Base-by-base conservation (phyloP, 1,284 basidiomycete genomes). In the Ganoderma lucidum region DNA sequence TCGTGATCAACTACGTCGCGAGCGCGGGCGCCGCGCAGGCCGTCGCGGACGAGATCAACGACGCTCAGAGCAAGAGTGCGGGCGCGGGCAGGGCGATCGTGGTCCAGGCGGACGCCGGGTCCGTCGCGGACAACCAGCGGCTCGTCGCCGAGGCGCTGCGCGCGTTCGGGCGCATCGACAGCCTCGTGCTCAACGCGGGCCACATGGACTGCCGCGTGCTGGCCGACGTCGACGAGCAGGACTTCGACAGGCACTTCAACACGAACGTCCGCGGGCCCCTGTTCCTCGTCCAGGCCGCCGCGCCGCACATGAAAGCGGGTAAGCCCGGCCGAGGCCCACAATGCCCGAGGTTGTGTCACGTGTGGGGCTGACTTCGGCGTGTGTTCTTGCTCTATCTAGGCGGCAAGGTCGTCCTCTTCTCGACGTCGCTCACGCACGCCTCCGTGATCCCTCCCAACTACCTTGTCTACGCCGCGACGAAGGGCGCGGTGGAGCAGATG, bases 401-500 rank as follows among this genome's bases (percentile, higher is more conserved):
- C 14, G 83, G 86, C 3, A 82, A 87, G 6, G 82, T 90, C 64
- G 83, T 90, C 64, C 87, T 89, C 77, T 83, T 89, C 76, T 88
- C 87, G 0, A 83, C 84, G 5, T 84, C 84, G 63, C 77, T 90
- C 65, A 85, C 86, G 4, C 75, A 73, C 15, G 80, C 83, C 9
- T 81, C 85, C 1, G 78, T 79, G 76, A 78, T 88, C 35, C 76
- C 81, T 2, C 83, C 88, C 1, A 85, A 85, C 68, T 82, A 83
- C 15, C 81, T 89, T 30, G 80, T 84, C 64, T 89, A 88, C 76
- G 81, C 83, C 63, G 83, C 85, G 19, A 83, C 86, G 2, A 90
- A 90, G 76, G 88, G 86, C 55, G 87, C 88, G 1, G 79, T 89
- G 65, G 87, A 89, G 74, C 88, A 89, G 71, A 79, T 89, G 63